Evolutionary conservation across 202 grass and related monocot genomes (phyloP), one percentile per base, ranked within the genome.

Genomic region (Saccharum hybrid): DNA sequence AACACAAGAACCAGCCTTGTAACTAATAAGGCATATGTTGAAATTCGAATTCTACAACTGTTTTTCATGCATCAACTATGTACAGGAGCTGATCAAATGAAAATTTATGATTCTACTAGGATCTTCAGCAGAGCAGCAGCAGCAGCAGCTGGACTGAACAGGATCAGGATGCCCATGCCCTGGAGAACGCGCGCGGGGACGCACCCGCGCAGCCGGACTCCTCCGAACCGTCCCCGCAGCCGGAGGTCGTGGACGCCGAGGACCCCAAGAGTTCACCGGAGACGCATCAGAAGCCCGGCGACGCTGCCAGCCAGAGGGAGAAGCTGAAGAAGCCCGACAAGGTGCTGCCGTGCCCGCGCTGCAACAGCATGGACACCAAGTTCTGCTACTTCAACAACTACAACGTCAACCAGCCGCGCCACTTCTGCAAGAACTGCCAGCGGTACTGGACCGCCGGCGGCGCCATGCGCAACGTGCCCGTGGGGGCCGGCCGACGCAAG

Each of bases 341-440:
- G 69, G 84, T 90, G 38, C 85, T 93, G 16, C 78, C 91, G 2
- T 93, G 91, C 45, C 91, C 91, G 0, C 73, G 91, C 30, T 93
- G 91, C 87, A 88, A 63, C 61, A 93, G 91, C 78, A 74, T 83
- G 83, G 90, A 95, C 78, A 95, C 93, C 83, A 95, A 95, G 83
- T 95, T 95, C 74, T 95, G 93, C 84, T 95, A 92, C 85, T 94
- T 90, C 90, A 94, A 94, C 90, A 94, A 94, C 83, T 94, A 94
- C 90, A 94, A 92, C 83, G 80, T 94, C 33, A 92, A 92, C 88
- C 93, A 94, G 88, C 93, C 93, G 42, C 93, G 93, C 4, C 93
- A 94, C 90, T 90, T 92, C 87, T 94, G 90, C 83, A 93, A 93
- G 82, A 85, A 92, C 45, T 92, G 90, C 87, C 90, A 92, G 81